Percentiles rank a stretch among this genome's conserved stretches.
phyloP scores from a whole-genome alignment of 192 early-diverging fungal genomes.

The Entomortierella lignicola region DNA sequence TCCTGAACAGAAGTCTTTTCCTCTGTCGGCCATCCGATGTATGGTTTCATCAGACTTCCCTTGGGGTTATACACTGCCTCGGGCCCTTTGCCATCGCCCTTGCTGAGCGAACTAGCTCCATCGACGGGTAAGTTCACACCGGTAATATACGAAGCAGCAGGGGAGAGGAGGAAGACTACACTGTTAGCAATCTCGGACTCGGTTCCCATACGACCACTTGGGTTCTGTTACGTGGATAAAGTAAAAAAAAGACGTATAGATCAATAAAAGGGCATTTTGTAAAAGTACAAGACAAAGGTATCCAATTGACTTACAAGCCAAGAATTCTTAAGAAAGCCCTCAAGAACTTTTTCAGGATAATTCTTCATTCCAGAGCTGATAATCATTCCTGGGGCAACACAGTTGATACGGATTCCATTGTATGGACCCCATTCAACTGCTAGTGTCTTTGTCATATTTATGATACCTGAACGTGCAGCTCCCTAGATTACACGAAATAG shows the following conservation, averaged over 20 bases:
- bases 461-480: slow-evolving; percentile 21
- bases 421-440: slow-evolving; percentile 35
- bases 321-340: neutral
- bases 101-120: slow-evolving; percentile 22
- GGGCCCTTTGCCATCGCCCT: slow-evolving; percentile 2
- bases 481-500: neutral
- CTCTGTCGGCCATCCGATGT: slow-evolving; percentile 20
- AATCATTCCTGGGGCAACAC: slow-evolving; percentile 26
- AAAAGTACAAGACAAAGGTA: neutral
- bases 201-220: slow-evolving; percentile 18
- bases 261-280: neutral
- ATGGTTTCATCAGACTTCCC: slow-evolving; percentile 1
- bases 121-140: slow-evolving; percentile 29
- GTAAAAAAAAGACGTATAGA: neutral
- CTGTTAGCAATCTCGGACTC: slow-evolving; percentile 18
- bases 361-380: slow-evolving; percentile 38
- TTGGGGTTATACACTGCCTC: slow-evolving; percentile 16
- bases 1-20: neutral
- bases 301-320: slow-evolving; percentile 25
- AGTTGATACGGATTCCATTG: slow-evolving; percentile 29
- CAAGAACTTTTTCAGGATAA: slow-evolving; percentile 14
- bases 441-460: slow-evolving; percentile 37
- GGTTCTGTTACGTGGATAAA: slow-evolving; percentile 8
- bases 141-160: slow-evolving; percentile 21
- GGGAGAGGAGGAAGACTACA: slow-evolving; percentile 21